A percentile compares a stretch with the other conserved stretches of the same genome.
Conservation (phyloP, 2,329 filamentous ascomycete genomes). For the Colletotrichum euphorbiae region DNA sequence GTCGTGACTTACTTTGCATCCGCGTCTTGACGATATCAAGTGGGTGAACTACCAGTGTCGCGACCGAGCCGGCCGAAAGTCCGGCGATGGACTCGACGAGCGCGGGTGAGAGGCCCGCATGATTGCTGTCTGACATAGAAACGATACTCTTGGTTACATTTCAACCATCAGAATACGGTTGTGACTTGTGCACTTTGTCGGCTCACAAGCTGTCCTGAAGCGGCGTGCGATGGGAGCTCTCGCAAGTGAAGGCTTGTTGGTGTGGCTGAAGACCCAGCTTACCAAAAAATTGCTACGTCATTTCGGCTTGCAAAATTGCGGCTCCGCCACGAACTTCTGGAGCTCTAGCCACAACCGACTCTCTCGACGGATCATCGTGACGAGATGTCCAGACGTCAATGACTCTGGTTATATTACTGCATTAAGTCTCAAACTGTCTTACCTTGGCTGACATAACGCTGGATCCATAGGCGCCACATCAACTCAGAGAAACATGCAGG, state of each 20-base stretch:
- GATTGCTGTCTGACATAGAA: conserved; percentile 60
- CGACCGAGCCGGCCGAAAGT: conserved; percentile 86
- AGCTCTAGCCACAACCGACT: conserved; percentile 32
- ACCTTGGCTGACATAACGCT: too few species aligned
- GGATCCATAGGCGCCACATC: too few species aligned
- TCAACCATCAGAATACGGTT: too few species aligned
- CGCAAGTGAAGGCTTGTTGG: conserved; percentile 9
- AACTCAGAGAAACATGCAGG: too few species aligned
- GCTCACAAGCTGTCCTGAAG: not conserved
- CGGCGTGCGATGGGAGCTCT: not conserved
- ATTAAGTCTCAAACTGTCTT: too few species aligned
- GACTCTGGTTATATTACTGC: not conserved
- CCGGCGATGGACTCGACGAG: conserved; percentile 90
- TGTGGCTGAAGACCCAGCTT: conserved; percentile 29
- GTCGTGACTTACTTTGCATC: conserved; percentile 76
- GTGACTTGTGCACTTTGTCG: not conserved
- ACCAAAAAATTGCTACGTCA: conserved; percentile 35
- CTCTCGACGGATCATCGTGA: conserved; percentile 19
- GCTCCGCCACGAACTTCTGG: conserved; percentile 21
- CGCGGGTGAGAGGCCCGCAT: conserved; percentile 77
- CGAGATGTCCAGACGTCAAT: conserved; percentile 6
- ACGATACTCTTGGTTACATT: conserved; percentile 38
- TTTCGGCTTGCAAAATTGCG: conserved; percentile 31
- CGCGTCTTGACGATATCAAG: conserved; percentile 97
- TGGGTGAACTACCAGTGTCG: conserved; percentile 89